Base-by-base conservation (phyloP, 306 rosid genomes). In the Astragalus glycyphyllos region DNA sequence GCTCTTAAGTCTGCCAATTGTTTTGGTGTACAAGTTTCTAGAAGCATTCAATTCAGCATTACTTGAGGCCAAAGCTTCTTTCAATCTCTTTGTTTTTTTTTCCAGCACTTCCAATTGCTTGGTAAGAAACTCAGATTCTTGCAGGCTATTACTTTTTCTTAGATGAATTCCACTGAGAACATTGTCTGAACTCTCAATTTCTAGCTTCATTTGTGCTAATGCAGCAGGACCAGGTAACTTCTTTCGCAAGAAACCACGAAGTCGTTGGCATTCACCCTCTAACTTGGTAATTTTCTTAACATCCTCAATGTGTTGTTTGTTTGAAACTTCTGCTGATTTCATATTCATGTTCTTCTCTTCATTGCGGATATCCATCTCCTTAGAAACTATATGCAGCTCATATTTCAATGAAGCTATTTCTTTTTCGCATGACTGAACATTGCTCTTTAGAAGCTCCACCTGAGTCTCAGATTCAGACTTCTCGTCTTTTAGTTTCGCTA, bases 151-250 rank as follows among this genome's bases (percentile, higher is more conserved):
- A 78, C 84, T 69, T 82, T 81, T 88, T 79, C 90, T 84, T 11
- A 62, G 79, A 50, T 86, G 81, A 55, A 66, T 15, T 26, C 85
- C 97, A 17, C 85, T 83, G 14, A 70, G 84, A 66, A 86, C 86
- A 59, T 80, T 72, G 71, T 79, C 84, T 67, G 86, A 87, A 81
- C 71, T 88, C 60, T 88, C 96, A 68, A 87, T 90, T 81, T 93
- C 97, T 44, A 90, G 82, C 90, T 87, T 93, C 96, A 93, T 93
- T 80, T 93, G 98, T 26, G 96, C 93, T 57, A 93, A 81, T 40
- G 98, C 93, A 61, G 98, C 98, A 46, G 93, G 92, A 56, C 98
- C 98, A 4, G 98, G 98, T 66, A 93, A 78, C 87, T 93, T 93
- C 82, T 90, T 93, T 68, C 97, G 80, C 81, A 93, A 84, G 64